Evolutionary conservation across 1,284 basidiomycete genomes (phyloP).

Genomic region (Tilletia caries): DNA sequence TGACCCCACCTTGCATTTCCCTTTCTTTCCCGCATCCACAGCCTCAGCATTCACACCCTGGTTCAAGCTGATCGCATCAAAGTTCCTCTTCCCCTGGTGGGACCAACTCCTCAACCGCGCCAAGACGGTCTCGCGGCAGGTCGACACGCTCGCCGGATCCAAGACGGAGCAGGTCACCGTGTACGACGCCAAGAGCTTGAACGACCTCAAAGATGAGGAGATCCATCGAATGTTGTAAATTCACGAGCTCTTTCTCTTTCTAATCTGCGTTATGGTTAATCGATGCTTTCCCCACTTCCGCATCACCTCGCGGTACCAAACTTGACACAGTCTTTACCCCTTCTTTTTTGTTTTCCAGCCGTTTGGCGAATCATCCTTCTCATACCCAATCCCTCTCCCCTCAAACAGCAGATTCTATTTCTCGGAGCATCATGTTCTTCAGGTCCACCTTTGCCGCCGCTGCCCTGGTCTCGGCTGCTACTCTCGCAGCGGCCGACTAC

Average conservation of each 20-base stretch:
- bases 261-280: too few relatives aligned
- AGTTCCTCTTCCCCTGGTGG: slow-evolving; percentile 99
- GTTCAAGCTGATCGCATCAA: slow-evolving; percentile 97
- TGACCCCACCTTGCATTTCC: neutral
- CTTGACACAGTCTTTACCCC: too few relatives aligned
- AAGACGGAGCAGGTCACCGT: slow-evolving; percentile 1
- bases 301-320: slow-evolving; percentile 40
- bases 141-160: slow-evolving; percentile 12
- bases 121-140: slow-evolving; percentile 16
- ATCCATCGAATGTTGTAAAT: slow-evolving; percentile 50
- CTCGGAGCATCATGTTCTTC: neutral
- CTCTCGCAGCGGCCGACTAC: slow-evolving; percentile 18
- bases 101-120: slow-evolving; percentile 70
- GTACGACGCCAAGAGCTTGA: slow-evolving; percentile 41
- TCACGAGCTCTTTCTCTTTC: neutral
- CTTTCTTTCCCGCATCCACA: slow-evolving; percentile 56
- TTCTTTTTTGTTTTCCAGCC: slow-evolving; percentile 20
- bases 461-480: slow-evolving; percentile 5
- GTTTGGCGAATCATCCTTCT: neutral
- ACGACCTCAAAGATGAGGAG: slow-evolving; percentile 37
- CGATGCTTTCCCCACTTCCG: slow-evolving; percentile 25
- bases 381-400: too few relatives aligned
- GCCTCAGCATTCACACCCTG: slow-evolving; percentile 92
- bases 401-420: neutral
- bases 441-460: slow-evolving; percentile 7